phyloP scores from a whole-genome alignment of 257 asterid species.

The Coffea canephora region DNA sequence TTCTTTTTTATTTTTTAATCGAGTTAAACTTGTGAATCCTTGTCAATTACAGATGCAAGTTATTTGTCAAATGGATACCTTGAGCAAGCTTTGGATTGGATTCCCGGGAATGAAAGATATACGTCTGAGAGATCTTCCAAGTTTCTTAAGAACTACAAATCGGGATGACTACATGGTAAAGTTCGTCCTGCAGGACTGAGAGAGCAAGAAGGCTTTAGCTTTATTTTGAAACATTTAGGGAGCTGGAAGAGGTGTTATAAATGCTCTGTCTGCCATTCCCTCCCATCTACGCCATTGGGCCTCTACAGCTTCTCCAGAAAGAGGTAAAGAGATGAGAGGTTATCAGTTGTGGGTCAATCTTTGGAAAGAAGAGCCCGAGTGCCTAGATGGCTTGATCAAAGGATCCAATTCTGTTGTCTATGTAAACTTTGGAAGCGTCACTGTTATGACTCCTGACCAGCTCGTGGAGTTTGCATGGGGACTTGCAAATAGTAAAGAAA shows the following conservation, averaged over 20 bases:
- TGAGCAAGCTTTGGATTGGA: slow-evolving; percentile 29
- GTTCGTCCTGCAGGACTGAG: slow-evolving; percentile 15
- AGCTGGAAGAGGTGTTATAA: slow-evolving; percentile 21
- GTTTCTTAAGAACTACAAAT: slow-evolving; percentile 28
- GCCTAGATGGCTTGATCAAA: slow-evolving; percentile 33
- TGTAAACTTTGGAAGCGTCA: slow-evolving; percentile 39
- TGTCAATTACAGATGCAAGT: slow-evolving; percentile 21
- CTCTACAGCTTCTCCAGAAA: slow-evolving; percentile 22
- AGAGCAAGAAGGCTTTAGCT: slow-evolving; percentile 25
- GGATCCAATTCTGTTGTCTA: slow-evolving; percentile 31
- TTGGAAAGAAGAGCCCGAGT: slow-evolving; percentile 39
- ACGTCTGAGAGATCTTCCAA: slow-evolving; percentile 28
- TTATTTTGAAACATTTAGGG: slow-evolving; percentile 27
- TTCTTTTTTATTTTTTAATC: not conserved
- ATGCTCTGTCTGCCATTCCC: slow-evolving; percentile 22
- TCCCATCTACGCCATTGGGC: slow-evolving; percentile 25
- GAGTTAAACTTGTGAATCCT: not conserved
- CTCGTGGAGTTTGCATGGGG: slow-evolving; percentile 39
- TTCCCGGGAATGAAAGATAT: slow-evolving; percentile 31
- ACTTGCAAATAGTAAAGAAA: slow-evolving; percentile 26
- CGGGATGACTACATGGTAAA: slow-evolving; percentile 16
- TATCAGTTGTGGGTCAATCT: slow-evolving; percentile 28
- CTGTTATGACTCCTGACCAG: slow-evolving; percentile 23
- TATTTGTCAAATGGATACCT: slow-evolving; percentile 31
- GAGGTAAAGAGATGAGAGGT: slow-evolving; percentile 12